Base-by-base conservation (phyloP, 169 alveolate species). In the Cryptosporidium canis region DNA sequence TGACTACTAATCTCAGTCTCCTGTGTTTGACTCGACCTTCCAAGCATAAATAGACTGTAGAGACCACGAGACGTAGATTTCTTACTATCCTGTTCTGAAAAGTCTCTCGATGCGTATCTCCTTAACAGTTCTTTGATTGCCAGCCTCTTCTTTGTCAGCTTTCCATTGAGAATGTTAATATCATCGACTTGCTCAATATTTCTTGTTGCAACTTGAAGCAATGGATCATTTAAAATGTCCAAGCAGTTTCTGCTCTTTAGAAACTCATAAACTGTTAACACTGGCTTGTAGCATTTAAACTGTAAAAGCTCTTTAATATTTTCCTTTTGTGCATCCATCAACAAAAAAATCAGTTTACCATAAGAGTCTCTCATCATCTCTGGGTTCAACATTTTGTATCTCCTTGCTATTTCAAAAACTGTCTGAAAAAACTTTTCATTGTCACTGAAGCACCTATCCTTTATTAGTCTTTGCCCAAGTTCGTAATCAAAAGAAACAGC, bases 341-440 rank as follows among this genome's bases (percentile, higher is more conserved):
- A 91, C 67, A 96, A 92, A 83, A 94, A 95, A 64, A 96, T 92
- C 44, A 96, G 87, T 64, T 96, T 95, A 18, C 98, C 98, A 67
- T 96, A 96, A 27, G 96, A 85, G 44, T 92, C 92, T 33, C 98
- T 82, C 97, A 96, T 95, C 51, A 94, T 66, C 70, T 96, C 98
- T 11, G 98, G 98, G 90, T 96, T 96, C n/a, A 96, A 83, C 47
- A 95, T 95, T 82, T 96, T 96, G 85, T 96, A 96, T 24, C 98
- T 70, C 51, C 98, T 83, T 6, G 98, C 98, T 35, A 96, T 93
- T 85, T 96, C 98, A 83, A 96, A 96, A 18, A 95, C 94, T 55
- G 90, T 90, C 72, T 95, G 92, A 71, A 95, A 96, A 70, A 96
- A 96, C 16, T 70, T 93, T 63, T 94, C 93, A 83, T 92, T 90